These are phyloP conservation scores for Eutypella sp. DNA, from an alignment of 2,329 filamentous ascomycete genomes.

Conservation along the genomic window DNA sequence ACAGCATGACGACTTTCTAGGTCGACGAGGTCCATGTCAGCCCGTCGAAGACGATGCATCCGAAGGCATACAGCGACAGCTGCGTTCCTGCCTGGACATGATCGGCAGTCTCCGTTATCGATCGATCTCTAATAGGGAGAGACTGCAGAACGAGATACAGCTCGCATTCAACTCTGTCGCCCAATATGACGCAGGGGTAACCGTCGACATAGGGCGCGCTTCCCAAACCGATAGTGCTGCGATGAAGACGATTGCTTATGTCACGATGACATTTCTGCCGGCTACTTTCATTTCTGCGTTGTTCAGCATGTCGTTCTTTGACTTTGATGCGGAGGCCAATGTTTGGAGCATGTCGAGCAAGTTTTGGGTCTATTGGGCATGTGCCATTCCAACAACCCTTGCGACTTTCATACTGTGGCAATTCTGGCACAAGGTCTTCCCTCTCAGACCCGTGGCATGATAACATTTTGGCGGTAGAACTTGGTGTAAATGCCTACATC, in stretches of 20 bases:
- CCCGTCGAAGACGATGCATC: not conserved
- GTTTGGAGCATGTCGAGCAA: conserved; percentile 21
- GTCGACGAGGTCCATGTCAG: not conserved
- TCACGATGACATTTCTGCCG: conserved; percentile 45
- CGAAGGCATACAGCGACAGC: conserved; percentile 23
- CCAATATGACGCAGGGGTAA: conserved; percentile 33
- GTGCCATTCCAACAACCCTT: conserved; percentile 19
- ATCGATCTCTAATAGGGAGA: conserved; percentile 32
- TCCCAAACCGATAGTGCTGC: conserved; percentile 42
- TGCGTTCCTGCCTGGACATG: conserved; percentile 29
- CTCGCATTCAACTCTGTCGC: conserved; percentile 42
- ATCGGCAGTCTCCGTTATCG: conserved; percentile 31
- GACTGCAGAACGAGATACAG: conserved; percentile 52
- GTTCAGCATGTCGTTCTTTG: conserved; percentile 43
- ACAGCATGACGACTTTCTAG: conserved; percentile 23
- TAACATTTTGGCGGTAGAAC: too few species aligned
- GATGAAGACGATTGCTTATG: conserved; percentile 46
- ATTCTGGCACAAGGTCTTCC: conserved; percentile 9
- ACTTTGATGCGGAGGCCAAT: conserved; percentile 14
- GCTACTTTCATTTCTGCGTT: conserved; percentile 46
- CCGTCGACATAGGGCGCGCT: conserved; percentile 34
- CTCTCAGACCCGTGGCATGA: too few species aligned
- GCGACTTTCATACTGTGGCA: conserved; percentile 14
- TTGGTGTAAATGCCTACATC: too few species aligned
- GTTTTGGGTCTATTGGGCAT: conserved; percentile 28